A percentile compares a stretch with the other conserved stretches of the same genome.
Conservation (phyloP, 1,139 yeast species). For the Scheffersomyces stambukii region DNA sequence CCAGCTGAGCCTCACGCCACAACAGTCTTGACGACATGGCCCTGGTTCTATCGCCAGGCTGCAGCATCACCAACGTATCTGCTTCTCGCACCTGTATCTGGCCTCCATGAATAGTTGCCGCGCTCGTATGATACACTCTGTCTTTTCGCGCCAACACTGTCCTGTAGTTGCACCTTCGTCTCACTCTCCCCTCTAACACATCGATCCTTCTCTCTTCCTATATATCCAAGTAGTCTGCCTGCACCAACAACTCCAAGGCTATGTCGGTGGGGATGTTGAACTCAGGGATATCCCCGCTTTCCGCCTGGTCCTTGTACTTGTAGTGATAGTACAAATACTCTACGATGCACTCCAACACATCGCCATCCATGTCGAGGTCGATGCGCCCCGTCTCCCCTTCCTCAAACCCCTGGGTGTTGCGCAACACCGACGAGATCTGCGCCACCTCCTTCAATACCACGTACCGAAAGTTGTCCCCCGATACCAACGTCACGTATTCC, state of each 20-base stretch:
- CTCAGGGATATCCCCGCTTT: slow-evolving; percentile 64
- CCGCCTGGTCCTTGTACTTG: slow-evolving; percentile 61
- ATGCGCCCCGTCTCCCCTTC: slow-evolving; percentile 51
- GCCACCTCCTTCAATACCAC: slow-evolving; percentile 76
- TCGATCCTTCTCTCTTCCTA: no score
- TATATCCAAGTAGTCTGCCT: slow-evolving; percentile 83
- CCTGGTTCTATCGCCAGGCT: no score
- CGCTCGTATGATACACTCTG: no score
- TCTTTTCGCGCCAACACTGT: no score
- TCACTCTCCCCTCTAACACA: no score
- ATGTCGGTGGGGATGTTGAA: slow-evolving; percentile 91
- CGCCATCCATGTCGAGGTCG: slow-evolving; percentile 63
- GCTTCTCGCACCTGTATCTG: no score
- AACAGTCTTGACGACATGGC: no score
- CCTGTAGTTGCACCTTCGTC: no score
- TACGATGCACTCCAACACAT: slow-evolving; percentile 71
- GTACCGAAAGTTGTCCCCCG: slow-evolving; percentile 69
- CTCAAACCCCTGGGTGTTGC: slow-evolving; percentile 61
- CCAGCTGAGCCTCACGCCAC: no score
- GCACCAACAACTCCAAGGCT: slow-evolving; percentile 85
- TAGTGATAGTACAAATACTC: slow-evolving; percentile 80
- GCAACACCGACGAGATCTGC: slow-evolving; percentile 73
- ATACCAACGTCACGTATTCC: slow-evolving; percentile 61
- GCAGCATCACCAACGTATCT: no score
- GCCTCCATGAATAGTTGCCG: no score